Evolutionary conservation across 2,329 filamentous ascomycete species (phyloP).

Genomic region (Xylariales sp.): DNA sequence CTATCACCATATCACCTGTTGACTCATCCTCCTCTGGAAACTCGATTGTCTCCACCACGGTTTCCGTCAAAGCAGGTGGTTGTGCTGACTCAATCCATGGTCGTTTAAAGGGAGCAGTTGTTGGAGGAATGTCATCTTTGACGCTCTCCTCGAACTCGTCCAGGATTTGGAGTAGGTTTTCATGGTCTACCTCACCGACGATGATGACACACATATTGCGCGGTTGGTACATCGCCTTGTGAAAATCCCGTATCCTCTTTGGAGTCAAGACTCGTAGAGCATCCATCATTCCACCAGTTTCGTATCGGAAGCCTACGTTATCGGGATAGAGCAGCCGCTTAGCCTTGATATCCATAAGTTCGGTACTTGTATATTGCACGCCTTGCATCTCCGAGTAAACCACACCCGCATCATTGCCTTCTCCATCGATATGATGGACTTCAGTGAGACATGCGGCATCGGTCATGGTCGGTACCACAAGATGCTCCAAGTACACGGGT

Average conservation of each 20-base stretch:
- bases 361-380: constrained; percentile 75
- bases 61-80: constrained; percentile 66
- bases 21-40: constrained; percentile 98
- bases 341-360: constrained; percentile 83
- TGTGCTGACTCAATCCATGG: constrained; percentile 90
- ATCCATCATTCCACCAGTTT: constrained; percentile 97
- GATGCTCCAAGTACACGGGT: constrained; percentile 91
- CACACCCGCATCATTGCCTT: constrained; percentile 91
- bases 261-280: constrained; percentile 80
- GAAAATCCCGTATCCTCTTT: constrained; percentile 89
- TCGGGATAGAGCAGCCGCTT: constrained; percentile 81
- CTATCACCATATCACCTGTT: constrained; percentile 79
- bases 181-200: constrained; percentile 85
- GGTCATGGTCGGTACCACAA: constrained; percentile 85
- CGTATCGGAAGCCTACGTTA: constrained; percentile 88
- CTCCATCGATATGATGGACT: constrained; percentile 90
- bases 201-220: constrained; percentile 90
- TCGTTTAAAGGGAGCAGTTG: constrained; percentile 70
- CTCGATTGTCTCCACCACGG: constrained; percentile 71
- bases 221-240: constrained; percentile 95
- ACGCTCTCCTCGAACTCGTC: constrained; percentile 88
- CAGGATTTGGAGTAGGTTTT: constrained; percentile 72
- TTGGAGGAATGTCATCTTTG: constrained; percentile 71
- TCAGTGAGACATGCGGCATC: constrained; percentile 93
- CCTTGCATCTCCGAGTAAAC: constrained; percentile 99